phyloP scores from a whole-genome alignment of 2,329 filamentous ascomycete genomes.

The Claviceps spartinae region DNA sequence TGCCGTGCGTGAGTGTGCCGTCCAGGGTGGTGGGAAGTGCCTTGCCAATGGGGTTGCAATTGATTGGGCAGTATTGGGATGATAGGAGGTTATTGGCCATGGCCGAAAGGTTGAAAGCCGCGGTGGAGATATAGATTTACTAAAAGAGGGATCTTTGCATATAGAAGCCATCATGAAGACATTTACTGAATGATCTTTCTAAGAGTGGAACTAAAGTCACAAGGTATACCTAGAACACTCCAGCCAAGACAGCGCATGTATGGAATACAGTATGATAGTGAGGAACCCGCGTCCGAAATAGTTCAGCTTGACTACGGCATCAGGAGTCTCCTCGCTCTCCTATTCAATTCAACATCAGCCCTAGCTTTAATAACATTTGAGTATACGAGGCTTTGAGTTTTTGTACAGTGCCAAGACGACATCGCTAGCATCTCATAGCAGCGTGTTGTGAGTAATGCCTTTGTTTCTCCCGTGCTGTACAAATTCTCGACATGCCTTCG shows the following conservation, averaged over 20 bases:
- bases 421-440: neutral
- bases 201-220: neutral
- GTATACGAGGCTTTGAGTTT: too few relatives aligned
- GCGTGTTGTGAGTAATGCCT: neutral
- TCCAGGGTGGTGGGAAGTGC: conserved; percentile 18
- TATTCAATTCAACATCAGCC: too few relatives aligned
- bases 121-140: conserved; percentile 20
- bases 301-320: too few relatives aligned
- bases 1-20: conserved; percentile 80
- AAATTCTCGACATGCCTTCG: neutral
- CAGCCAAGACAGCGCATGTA: neutral
- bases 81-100: conserved; percentile 49
- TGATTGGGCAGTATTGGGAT: conserved; percentile 72
- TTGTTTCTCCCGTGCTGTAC: too few relatives aligned
- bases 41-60: conserved; percentile 46
- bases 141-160: neutral
- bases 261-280: too few relatives aligned
- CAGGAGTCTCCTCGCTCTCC: too few relatives aligned
- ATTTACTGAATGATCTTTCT: neutral
- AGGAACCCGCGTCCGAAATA: too few relatives aligned
- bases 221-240: neutral
- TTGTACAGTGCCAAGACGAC: too few relatives aligned
- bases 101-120: conserved; percentile 26
- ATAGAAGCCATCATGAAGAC: neutral
- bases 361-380: too few relatives aligned